These are phyloP conservation scores for Maudiozyma bulderi DNA, from an alignment of 805 yeast species.

Conservation along the genomic window DNA sequence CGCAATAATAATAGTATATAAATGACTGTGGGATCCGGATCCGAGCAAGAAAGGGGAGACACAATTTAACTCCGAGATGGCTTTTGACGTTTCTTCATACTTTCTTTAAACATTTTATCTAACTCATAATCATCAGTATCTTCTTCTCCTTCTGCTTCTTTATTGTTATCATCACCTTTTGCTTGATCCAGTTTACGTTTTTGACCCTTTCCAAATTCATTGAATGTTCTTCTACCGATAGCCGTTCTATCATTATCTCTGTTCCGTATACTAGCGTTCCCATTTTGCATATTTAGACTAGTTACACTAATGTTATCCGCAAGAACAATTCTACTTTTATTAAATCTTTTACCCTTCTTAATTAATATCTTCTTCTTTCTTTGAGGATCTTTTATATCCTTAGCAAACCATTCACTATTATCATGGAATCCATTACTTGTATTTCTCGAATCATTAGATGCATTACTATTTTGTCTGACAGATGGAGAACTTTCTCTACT, in stretches of 20 bases:
- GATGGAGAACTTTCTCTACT: neutral
- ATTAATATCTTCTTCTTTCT: constrained; percentile 20
- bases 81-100: constrained; percentile 11
- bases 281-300: neutral
- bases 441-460: neutral
- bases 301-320: constrained; percentile 2
- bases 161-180: constrained; percentile 9
- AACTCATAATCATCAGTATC: constrained; percentile 16
- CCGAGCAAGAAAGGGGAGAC: neutral
- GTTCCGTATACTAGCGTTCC: neutral
- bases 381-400: neutral
- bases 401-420: constrained; percentile 15
- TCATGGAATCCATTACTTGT: constrained; percentile 9
- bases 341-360: constrained; percentile 8
- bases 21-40: no score
- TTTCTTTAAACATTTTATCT: constrained; percentile 16
- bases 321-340: constrained; percentile 2
- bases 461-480: neutral
- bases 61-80: neutral
- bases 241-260: neutral
- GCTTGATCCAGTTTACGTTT: constrained; percentile 5
- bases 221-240: constrained; percentile 2
- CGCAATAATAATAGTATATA: no score
- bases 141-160: constrained; percentile 28
- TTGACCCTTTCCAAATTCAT: constrained; percentile 16